Conservation (phyloP, 2,329 filamentous ascomycete genomes). For the Thielaviopsis populi region DNA sequence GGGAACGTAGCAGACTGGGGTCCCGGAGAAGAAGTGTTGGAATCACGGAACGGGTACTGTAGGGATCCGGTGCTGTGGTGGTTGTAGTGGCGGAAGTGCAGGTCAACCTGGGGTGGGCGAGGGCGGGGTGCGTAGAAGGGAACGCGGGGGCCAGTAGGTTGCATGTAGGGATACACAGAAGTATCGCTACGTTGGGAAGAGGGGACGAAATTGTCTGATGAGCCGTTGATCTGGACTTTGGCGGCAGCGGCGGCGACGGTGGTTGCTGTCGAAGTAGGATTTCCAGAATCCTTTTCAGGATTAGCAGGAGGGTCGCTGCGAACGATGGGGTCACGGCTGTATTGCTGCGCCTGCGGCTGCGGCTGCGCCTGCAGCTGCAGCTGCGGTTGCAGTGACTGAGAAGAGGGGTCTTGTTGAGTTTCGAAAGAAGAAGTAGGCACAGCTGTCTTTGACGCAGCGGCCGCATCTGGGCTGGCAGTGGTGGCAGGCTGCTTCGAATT, state of each 20-base stretch:
- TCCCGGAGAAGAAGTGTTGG: conserved; percentile 43
- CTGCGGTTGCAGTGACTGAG: not conserved
- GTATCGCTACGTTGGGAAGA: conserved; percentile 1
- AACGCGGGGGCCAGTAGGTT: not conserved
- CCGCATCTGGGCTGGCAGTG: not conserved
- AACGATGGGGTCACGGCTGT: not conserved
- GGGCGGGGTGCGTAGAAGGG: conserved; percentile 10
- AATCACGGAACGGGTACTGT: conserved; percentile 40
- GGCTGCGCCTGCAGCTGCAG: not conserved
- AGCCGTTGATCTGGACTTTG: conserved; percentile 1
- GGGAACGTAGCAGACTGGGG: conserved; percentile 33
- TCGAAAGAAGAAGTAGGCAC: not conserved
- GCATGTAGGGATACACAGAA: conserved; percentile 1
- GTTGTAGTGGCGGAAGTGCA: conserved; percentile 18
- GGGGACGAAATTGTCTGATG: conserved; percentile 6
- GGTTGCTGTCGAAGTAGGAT: not conserved
- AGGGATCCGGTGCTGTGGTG: conserved; percentile 41
- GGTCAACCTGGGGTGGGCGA: conserved; percentile 9
- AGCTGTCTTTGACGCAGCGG: not conserved
- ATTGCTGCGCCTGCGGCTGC: not conserved
- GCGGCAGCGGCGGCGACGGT: not conserved
- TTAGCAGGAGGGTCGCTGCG: not conserved
- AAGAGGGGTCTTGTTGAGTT: not conserved
- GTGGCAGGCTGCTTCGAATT: not conserved
- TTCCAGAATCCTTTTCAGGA: not conserved